phyloP scores from a whole-genome alignment of 2,329 filamentous ascomycete species.

The Furcasterigmium furcatum region DNA sequence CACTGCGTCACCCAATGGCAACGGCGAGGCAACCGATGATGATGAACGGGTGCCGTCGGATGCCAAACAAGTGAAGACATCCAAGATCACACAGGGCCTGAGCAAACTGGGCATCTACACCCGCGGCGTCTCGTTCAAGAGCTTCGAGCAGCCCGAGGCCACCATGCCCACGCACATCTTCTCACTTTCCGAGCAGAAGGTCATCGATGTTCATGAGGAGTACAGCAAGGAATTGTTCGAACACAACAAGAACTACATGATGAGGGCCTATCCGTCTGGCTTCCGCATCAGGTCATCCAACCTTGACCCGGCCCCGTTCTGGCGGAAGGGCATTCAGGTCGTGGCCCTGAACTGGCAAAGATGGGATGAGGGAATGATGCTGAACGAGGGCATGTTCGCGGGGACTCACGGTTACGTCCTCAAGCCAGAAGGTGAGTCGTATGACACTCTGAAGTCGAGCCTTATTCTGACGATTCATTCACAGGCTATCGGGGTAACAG shows the following conservation, averaged over 20 bases:
- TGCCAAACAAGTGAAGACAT: constrained; percentile 39
- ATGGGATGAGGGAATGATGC: constrained; percentile 90
- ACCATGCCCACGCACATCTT: constrained; percentile 67
- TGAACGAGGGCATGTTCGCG: constrained; percentile 89
- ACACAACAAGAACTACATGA: constrained; percentile 78
- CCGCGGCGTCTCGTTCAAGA: constrained; percentile 77
- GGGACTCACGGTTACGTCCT: constrained; percentile 81
- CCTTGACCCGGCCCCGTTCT: constrained; percentile 79
- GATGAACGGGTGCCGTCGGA: constrained; percentile 37
- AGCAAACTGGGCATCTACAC: constrained; percentile 80
- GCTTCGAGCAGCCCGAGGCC: constrained; percentile 69
- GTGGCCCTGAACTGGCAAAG: constrained; percentile 94
- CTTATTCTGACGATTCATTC: neutral
- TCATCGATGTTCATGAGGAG: constrained; percentile 59
- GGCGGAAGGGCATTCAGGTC: constrained; percentile 86
- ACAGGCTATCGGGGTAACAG: constrained; percentile 35
- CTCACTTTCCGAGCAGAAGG: constrained; percentile 58
- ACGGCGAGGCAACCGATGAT: constrained; percentile 29
- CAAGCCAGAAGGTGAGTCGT: constrained; percentile 64
- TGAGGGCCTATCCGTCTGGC: constrained; percentile 86
- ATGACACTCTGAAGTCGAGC: neutral
- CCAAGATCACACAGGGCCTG: constrained; percentile 69
- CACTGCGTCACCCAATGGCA: constrained; percentile 26
- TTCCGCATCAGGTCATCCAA: constrained; percentile 82
- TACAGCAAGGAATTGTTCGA: constrained; percentile 58